phyloP scores from a whole-genome alignment of 2,329 filamentous ascomycete species.

The Xylariomycetidae sp. region DNA sequence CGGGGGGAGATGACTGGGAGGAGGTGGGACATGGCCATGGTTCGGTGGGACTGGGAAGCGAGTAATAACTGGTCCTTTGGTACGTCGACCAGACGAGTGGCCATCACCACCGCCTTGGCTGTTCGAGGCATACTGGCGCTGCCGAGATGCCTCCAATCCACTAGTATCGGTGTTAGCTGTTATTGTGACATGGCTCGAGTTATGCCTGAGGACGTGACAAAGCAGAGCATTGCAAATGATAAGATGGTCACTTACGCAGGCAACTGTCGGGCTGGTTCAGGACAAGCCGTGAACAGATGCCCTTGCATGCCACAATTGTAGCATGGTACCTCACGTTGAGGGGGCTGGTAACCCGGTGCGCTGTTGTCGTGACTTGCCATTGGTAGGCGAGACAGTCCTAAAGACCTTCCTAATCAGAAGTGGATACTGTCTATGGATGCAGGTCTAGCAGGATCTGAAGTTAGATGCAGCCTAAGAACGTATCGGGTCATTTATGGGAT shows the following conservation, averaged over 20 bases:
- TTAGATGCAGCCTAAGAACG: too few relatives aligned
- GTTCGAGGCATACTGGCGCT: slow-evolving; percentile 19
- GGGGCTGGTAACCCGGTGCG: slow-evolving; percentile 22
- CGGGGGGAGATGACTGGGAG: too few relatives aligned
- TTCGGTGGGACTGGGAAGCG: slow-evolving; percentile 23
- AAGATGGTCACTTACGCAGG: slow-evolving; percentile 23
- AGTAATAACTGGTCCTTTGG: slow-evolving; percentile 26
- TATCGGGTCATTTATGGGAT: too few relatives aligned
- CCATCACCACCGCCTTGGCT: slow-evolving; percentile 18
- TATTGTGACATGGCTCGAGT: too few relatives aligned
- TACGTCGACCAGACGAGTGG: slow-evolving; percentile 15
- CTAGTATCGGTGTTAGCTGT: slow-evolving; percentile 16
- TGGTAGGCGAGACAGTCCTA: too few relatives aligned
- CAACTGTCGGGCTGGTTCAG: slow-evolving; percentile 25
- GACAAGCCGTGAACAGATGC: slow-evolving; percentile 27
- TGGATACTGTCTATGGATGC: too few relatives aligned
- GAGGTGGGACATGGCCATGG: slow-evolving; percentile 9
- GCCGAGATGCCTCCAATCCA: slow-evolving; percentile 25
- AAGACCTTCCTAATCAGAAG: too few relatives aligned
- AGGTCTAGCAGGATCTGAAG: too few relatives aligned
- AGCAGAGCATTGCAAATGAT: neutral
- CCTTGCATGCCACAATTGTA: slow-evolving; percentile 29
- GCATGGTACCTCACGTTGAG: too few relatives aligned
- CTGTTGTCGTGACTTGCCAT: too few relatives aligned
- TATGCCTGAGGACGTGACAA: too few relatives aligned